Evolutionary conservation across 495 filamentous ascomycete species (phyloP).

Genomic region (Penicillium robsamsonii): DNA sequence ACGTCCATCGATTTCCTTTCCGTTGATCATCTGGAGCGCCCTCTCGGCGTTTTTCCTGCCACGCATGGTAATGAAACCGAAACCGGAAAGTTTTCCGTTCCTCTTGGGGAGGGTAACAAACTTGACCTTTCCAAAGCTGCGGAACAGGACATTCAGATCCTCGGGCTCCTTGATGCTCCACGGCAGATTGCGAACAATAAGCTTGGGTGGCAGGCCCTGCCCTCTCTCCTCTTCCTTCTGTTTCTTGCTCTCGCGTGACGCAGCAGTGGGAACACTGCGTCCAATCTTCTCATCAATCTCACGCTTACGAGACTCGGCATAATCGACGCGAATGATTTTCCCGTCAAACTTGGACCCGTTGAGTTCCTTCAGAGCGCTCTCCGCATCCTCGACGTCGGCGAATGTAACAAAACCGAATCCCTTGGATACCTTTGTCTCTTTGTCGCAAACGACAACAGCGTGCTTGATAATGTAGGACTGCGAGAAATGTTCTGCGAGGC

Average conservation of each 20-base stretch:
- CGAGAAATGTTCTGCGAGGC: conserved; percentile 83
- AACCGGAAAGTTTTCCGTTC: conserved; percentile 72
- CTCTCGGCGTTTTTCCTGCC: conserved; percentile 90
- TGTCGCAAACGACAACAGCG: conserved; percentile 80
- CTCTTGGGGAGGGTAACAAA: conserved; percentile 74
- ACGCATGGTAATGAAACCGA: conserved; percentile 88
- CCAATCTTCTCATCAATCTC: conserved; percentile 52
- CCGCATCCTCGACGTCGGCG: conserved; percentile 85
- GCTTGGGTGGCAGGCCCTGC: conserved; percentile 63
- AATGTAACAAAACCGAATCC: conserved; percentile 98
- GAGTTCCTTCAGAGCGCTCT: conserved; percentile 73
- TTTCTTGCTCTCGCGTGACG: conserved; percentile 53
- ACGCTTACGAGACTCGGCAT: conserved; percentile 82
- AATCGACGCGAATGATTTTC: conserved; percentile 77
- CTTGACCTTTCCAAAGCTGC: conserved; percentile 86
- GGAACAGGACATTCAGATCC: conserved; percentile 72
- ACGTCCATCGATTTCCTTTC: conserved; percentile 83
- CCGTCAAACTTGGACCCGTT: conserved; percentile 71
- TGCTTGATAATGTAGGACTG: conserved; percentile 92
- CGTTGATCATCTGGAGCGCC: conserved; percentile 81
- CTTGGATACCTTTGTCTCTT: conserved; percentile 75
- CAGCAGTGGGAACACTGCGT: conserved; percentile 48
- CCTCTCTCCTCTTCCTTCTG: conserved; percentile 56
- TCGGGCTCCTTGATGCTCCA: conserved; percentile 91
- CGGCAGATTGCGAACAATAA: conserved; percentile 93